Evolutionary conservation across 73 alveolate species (phyloP).

Genomic region (Symbiodinium pilosum): DNA sequence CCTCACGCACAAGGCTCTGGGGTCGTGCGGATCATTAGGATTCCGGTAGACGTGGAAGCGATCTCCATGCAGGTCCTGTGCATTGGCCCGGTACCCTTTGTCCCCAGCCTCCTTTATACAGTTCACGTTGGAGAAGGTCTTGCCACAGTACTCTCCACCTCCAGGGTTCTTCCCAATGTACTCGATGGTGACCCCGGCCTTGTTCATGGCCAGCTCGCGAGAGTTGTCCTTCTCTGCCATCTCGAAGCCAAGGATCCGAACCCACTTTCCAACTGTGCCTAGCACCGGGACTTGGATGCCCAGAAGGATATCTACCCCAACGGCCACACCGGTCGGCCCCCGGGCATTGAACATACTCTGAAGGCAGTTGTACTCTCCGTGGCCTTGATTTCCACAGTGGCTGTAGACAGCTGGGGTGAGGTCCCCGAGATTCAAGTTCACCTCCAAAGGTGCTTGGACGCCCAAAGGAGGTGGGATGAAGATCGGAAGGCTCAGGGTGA

Average conservation of each 20-base stretch:
- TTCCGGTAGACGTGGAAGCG: constrained; percentile 1
- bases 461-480: constrained; percentile 21
- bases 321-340: not conserved
- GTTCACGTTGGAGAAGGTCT: constrained; percentile 35
- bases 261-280: constrained; percentile 10
- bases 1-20: constrained; percentile 35
- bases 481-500: not conserved
- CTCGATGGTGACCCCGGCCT: constrained; percentile 38
- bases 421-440: constrained; percentile 22
- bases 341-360: constrained; percentile 11
- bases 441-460: not conserved
- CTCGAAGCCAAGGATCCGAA: not conserved
- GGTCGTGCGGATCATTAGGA: constrained; percentile 13
- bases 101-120: not conserved
- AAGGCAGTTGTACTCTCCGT: constrained; percentile 8
- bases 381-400: not conserved
- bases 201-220: constrained; percentile 23
- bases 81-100: constrained; percentile 4
- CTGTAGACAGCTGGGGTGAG: constrained; percentile 36
- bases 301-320: not conserved
- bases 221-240: constrained; percentile 16
- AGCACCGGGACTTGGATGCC: not conserved
- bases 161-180: not conserved
- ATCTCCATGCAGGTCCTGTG: not conserved
- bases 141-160: constrained; percentile 19